phyloP scores from a whole-genome alignment of 176 grass and related monocot genomes.

The Cenchrus americanus region DNA sequence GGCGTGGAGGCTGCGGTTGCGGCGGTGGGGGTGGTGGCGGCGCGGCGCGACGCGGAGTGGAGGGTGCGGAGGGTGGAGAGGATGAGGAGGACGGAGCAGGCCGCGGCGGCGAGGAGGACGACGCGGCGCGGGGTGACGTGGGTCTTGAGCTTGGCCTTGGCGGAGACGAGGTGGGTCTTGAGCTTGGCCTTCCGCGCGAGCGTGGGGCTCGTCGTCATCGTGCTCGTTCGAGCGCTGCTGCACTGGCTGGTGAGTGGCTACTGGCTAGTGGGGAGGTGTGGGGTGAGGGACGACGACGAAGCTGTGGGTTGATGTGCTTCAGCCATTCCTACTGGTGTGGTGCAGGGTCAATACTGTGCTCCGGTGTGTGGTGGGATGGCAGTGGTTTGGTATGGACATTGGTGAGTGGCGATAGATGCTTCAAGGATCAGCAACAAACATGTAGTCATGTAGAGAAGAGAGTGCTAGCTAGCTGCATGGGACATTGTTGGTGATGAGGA shows the following conservation, averaged over 20 bases:
- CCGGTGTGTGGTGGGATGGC: not conserved
- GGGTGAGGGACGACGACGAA: not conserved
- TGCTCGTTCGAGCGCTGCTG: not conserved
- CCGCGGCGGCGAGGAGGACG: slow-evolving; percentile 39
- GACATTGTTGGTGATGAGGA: slow-evolving; percentile 21
- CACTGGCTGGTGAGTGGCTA: no score
- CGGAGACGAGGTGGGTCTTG: slow-evolving; percentile 60
- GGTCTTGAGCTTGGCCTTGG: slow-evolving; percentile 61
- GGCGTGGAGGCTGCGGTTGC: not conserved
- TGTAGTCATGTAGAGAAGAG: not conserved
- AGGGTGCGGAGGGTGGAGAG: slow-evolving; percentile 55
- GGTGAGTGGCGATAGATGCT: not conserved
- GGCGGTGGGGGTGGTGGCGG: not conserved
- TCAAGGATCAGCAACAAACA: slow-evolving; percentile 33
- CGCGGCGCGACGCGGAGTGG: not conserved
- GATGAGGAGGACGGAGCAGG: slow-evolving; percentile 40
- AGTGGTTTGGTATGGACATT: not conserved
- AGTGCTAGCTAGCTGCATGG: no score
- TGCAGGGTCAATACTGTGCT: not conserved
- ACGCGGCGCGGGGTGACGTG: slow-evolving; percentile 58
- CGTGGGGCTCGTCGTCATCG: slow-evolving; percentile 50
- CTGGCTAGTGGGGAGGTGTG: no score
- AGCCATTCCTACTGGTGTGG: not conserved
- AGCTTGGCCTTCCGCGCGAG: slow-evolving; percentile 56
- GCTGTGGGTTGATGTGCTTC: not conserved